A percentile compares a stretch with the other conserved stretches of the same genome.
These are phyloP conservation scores for Penicillium sp. DNA, from an alignment of 2,329 filamentous ascomycete genomes.

Conservation along the genomic window DNA sequence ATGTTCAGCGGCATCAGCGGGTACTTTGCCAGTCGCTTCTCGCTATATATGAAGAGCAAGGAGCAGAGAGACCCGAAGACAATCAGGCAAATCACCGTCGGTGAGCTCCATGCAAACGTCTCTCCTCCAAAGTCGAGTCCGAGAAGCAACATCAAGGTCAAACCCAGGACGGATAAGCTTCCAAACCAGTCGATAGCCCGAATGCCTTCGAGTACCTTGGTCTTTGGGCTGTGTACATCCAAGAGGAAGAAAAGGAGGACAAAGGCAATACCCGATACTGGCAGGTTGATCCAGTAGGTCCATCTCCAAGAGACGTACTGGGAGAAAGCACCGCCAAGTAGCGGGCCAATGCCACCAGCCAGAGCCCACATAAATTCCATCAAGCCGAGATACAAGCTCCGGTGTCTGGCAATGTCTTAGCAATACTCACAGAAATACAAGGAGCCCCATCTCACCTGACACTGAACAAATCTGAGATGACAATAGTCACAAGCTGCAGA, in stretches of 20 bases:
- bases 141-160: constrained; percentile 50
- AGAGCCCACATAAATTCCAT: constrained; percentile 53
- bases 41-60: constrained; percentile 55
- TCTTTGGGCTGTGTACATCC: constrained; percentile 53
- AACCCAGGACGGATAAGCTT: constrained; percentile 47
- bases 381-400: constrained; percentile 49
- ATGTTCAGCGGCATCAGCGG: constrained; percentile 65
- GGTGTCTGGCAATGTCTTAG: constrained; percentile 29
- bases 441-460: constrained; percentile 31
- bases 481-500: constrained; percentile 50
- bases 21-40: constrained; percentile 58
- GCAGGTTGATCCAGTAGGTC: constrained; percentile 54
- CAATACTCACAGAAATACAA: not conserved
- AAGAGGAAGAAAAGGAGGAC: constrained; percentile 49
- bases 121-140: constrained; percentile 53
- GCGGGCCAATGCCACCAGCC: constrained; percentile 49
- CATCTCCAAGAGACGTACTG: constrained; percentile 47
- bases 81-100: constrained; percentile 53
- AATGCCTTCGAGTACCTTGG: constrained; percentile 46
- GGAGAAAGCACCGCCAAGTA: constrained; percentile 50
- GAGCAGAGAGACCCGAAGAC: constrained; percentile 49
- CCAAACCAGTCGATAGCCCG: constrained; percentile 53
- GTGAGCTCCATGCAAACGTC: constrained; percentile 50
- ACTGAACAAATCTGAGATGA: constrained; percentile 53
- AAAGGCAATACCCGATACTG: constrained; percentile 48